A percentile compares a stretch with the other conserved stretches of the same genome.
These are phyloP conservation scores for Clonostachys rhizophaga DNA, from an alignment of 2,329 filamentous ascomycete genomes.

Conservation along the genomic window DNA sequence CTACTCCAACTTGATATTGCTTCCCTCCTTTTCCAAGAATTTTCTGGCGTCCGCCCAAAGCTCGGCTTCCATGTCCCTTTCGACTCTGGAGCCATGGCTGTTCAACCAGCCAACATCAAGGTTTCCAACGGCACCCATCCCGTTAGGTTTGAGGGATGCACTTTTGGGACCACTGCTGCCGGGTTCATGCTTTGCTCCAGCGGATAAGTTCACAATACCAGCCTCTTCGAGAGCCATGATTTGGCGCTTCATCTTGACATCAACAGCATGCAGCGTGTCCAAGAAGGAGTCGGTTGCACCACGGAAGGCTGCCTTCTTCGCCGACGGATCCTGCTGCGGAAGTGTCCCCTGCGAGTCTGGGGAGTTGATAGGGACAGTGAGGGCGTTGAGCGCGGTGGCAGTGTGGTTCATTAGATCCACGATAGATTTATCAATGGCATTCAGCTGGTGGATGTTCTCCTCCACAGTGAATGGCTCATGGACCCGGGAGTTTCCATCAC, in stretches of 20 bases:
- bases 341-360: slow-evolving; percentile 2
- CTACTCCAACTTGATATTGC: slow-evolving; percentile 7
- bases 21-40: slow-evolving; percentile 25
- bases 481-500: slow-evolving; percentile 6
- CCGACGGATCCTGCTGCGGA: slow-evolving; percentile 31
- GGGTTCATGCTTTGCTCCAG: slow-evolving; percentile 20
- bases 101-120: slow-evolving; percentile 90
- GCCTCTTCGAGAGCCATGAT: slow-evolving; percentile 80
- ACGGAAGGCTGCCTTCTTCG: slow-evolving; percentile 54
- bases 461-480: slow-evolving; percentile 62
- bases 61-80: slow-evolving; percentile 79
- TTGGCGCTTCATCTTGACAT: slow-evolving; percentile 62
- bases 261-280: slow-evolving; percentile 65
- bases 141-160: slow-evolving; percentile 46
- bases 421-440: slow-evolving; percentile 65
- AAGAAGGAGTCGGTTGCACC: slow-evolving; percentile 64
- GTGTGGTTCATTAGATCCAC: slow-evolving; percentile 36
- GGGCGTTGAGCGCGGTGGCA: slow-evolving; percentile 36
- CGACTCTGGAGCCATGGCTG: slow-evolving; percentile 75
- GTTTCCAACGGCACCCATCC: slow-evolving; percentile 48
- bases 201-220: slow-evolving; percentile 57
- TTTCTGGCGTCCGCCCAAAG: slow-evolving; percentile 52
- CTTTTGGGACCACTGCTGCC: background rate
- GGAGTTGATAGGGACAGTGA: slow-evolving; percentile 25
- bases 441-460: slow-evolving; percentile 77